phyloP scores from a whole-genome alignment of 768 basidiomycete genomes.

The Cystofilobasidium macerans region DNA sequence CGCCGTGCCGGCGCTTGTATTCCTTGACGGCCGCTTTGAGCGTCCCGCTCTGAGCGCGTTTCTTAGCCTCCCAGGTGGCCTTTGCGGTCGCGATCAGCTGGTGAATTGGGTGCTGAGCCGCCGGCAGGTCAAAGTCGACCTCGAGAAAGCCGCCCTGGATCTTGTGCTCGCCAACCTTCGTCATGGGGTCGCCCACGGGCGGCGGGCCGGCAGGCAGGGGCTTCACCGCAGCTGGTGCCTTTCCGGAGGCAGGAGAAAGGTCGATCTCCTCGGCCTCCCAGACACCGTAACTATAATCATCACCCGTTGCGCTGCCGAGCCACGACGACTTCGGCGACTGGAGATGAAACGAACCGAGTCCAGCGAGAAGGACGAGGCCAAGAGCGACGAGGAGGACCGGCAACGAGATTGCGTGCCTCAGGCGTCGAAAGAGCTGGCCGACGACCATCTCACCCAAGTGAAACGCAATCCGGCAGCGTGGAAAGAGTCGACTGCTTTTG shows the following conservation, averaged over 20 bases:
- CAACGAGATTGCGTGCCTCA: background rate
- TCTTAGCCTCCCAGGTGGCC: slow-evolving; percentile 33
- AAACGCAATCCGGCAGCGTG: too few species aligned
- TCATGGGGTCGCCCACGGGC: background rate
- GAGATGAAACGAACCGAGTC: background rate
- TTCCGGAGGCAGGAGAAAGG: background rate
- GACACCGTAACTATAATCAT: background rate
- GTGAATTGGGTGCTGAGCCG: slow-evolving; percentile 43
- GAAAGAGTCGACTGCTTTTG: too few species aligned
- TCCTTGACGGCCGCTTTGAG: slow-evolving; percentile 32
- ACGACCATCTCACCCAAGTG: too few species aligned
- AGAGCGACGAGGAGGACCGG: background rate
- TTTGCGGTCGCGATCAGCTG: slow-evolving; percentile 34
- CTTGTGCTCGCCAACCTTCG: background rate
- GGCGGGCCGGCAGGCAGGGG: background rate
- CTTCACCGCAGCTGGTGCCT: background rate
- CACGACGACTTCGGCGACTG: background rate
- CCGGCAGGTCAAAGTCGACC: slow-evolving; percentile 32
- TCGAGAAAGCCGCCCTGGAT: slow-evolving; percentile 37
- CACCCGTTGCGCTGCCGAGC: background rate
- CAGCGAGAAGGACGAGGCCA: background rate
- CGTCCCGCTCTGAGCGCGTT: slow-evolving; percentile 31
- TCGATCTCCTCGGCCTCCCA: slow-evolving; percentile 2
- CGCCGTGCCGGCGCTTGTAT: slow-evolving; percentile 32
- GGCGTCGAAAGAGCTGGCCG: background rate